Evolutionary conservation across 805 yeast species (phyloP), one percentile per base, ranked within the genome.

Genomic region (Tetrapisispora iriomotensis): DNA sequence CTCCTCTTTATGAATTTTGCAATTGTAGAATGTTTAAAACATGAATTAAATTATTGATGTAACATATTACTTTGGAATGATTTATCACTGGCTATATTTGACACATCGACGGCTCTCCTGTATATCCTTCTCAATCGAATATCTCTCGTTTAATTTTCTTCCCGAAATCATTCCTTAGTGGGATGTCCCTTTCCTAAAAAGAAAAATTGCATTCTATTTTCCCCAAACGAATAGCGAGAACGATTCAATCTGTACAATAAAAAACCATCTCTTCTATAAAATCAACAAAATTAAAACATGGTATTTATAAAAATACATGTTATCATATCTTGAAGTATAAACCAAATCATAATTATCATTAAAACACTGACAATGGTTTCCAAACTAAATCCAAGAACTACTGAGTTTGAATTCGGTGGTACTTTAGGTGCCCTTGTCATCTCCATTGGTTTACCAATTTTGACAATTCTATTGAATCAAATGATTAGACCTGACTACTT

Each of bases 401-500:
- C 61, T 4, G 74, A 77, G 34, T 65, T 67, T 43, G 97, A 90
- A 59, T 90, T 90, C 59, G 71, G 72, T 24, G 98, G 98, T 0
- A 60, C 71, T 4, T 58, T 72, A 1, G 98, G 98, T 4, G 86
- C 92, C 0, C 31, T 75, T 2, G 70, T 67, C 4, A 73, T 90
- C 41, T 63, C 90, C 0, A 13, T 75, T 1, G 81, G 81, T 1
- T 66, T 90, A 19, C 95, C 96, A 1, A 32, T 68, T 0, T 64
- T 85, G 9, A 69, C 82, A 14, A 60, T 78, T 9, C 60, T 71
- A 19, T 67, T 88, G 41, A 77, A 77, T 39, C 67, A 80, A 38
- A 61, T 76, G 41, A 66, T 79, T 46, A 85, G 87, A 51, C 77
- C 75, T 27, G 50, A 59, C 10, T 80, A 79, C 53, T 67, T 72